These are phyloP conservation scores for Neurospora sublineolata DNA, from an alignment of 495 filamentous ascomycete genomes.

Conservation along the genomic window DNA sequence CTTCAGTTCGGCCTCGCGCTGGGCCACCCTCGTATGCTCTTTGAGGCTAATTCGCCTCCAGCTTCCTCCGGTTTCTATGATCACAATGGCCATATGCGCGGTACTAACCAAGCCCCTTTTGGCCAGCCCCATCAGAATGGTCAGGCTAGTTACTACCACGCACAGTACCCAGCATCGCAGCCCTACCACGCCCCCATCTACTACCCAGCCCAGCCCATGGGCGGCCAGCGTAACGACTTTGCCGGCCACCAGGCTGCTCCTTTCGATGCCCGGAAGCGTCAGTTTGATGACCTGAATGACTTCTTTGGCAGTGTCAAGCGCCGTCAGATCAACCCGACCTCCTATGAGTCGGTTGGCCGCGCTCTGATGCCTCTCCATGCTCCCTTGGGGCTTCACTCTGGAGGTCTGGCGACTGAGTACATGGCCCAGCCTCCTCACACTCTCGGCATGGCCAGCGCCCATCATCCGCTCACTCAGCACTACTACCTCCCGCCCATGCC, in stretches of 20 bases:
- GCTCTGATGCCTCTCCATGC: conserved; percentile 64
- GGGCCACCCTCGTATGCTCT: conserved; percentile 1
- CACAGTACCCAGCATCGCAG: conserved; percentile 48
- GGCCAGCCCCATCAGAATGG: conserved; percentile 39
- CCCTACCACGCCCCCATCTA: conserved; percentile 47
- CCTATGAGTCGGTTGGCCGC: conserved; percentile 71
- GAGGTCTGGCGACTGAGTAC: conserved; percentile 53
- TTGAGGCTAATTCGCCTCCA: conserved; percentile 37
- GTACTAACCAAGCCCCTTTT: conserved; percentile 37
- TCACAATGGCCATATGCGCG: conserved; percentile 46
- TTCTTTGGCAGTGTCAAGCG: conserved; percentile 90
- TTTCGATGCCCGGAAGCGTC: conserved; percentile 65
- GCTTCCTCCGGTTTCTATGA: conserved; percentile 46
- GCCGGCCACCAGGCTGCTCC: conserved; percentile 40
- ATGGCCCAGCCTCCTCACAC: conserved; percentile 44
- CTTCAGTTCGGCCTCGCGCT: not conserved
- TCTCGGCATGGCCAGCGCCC: conserved; percentile 31
- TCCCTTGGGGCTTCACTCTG: conserved; percentile 51
- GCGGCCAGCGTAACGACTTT: conserved; percentile 29
- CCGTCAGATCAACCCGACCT: conserved; percentile 72
- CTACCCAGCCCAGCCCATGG: conserved; percentile 48
- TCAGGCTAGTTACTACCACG: conserved; percentile 42
- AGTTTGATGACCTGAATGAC: conserved; percentile 78
- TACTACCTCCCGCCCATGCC: conserved; percentile 77
- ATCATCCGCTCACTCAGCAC: conserved; percentile 48